Base-by-base conservation (phyloP, 371 early-diverging fungal genomes). In the Mortierella sp. region DNA sequence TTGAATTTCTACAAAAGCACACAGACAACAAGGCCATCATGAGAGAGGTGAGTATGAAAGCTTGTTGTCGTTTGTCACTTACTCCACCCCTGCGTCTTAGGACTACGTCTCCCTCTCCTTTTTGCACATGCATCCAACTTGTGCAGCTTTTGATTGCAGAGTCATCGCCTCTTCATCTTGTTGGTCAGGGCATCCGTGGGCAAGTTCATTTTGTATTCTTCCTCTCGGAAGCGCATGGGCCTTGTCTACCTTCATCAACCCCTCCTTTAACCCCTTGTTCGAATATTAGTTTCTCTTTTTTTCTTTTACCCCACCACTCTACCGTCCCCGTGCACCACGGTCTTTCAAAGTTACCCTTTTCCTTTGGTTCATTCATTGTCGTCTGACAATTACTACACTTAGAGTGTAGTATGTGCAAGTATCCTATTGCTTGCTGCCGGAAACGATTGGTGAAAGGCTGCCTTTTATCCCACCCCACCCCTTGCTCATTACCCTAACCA, bases 1-100 rank as follows among this genome's bases (percentile, higher is more conserved):
- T 90, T 90, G 91, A 94, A 74, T 70, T 78, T 75, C 79, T 70
- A 44, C 7, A 34, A 70, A 4, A 21, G 54, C 34, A 79, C 10
- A 70, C 31, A 68, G 31, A 11, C 21, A 38, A 24, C 2, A 8
- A 68, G 19, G 14, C 6, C 19, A 63, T 21, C 3, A 10, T 38
- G 10, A 8, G 65, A 42, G 68, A 11, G 31, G 1, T 31, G 63
- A 68, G 63, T 38, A 65, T 68, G 42, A 42, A 21, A 9, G 68
- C 8, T 21, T 24, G 34, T 9, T 68, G 3, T 24, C 1, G 9
- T 21, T 38, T 54, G 13, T 55, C n/a, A 7, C n/a, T 55, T 55
- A 1, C 21, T n/a, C 55, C 44, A 24, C 44, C 68, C 65, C 68
- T 68, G 68, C 42, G 44, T 65, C 65, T 21, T 21, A 28, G 38